Evolutionary conservation across 192 early-diverging fungal species (phyloP), one percentile per base, ranked within the genome.

Genomic region (Backusella tuberculispora): DNA sequence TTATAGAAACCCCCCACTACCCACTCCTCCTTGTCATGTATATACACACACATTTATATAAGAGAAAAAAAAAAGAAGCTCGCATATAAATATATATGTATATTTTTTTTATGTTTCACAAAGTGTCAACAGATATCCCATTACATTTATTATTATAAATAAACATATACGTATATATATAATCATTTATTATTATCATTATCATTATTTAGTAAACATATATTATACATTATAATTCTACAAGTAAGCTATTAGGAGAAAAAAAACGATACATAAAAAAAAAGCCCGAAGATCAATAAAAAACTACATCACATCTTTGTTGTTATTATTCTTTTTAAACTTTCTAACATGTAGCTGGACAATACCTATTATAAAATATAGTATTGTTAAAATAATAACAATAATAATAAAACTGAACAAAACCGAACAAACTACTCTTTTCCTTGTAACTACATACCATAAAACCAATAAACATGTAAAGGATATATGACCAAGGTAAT

Each of bases 401-500:
- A 34, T 34, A 34, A 34, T 34, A 34, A 34, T 34, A 34, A 34
- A 34, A 34, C 29, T n/a, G n/a, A n/a, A n/a, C n/a, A n/a, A n/a
- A n/a, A n/a, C n/a, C n/a, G n/a, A n/a, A n/a, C n/a, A n/a, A n/a
- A n/a, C n/a, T n/a, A n/a, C n/a, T n/a, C n/a, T n/a, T n/a, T n/a
- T n/a, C n/a, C n/a, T n/a, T n/a, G 29, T 34, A 2, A 2, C 29
- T 34, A 34, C 29, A 12, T 72, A 76, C 85, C 77, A 70, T 76
- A 78, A 73, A 88, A 83, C 87, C 87, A 88, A 63, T 81, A 84
- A 50, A 88, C 0, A 45, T 88, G 87, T 72, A 88, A 76, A 0
- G 85, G 84, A 9, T 83, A 74, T 10, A 85, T 78, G 6, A 81
- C 60, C 15, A 82, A 17, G 77, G 83, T 76, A n/a, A 88, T 81